A percentile compares a stretch with the other conserved stretches of the same genome.
Conservation (phyloP, 192 early-diverging fungal species). For the Coemansia sp. region DNA sequence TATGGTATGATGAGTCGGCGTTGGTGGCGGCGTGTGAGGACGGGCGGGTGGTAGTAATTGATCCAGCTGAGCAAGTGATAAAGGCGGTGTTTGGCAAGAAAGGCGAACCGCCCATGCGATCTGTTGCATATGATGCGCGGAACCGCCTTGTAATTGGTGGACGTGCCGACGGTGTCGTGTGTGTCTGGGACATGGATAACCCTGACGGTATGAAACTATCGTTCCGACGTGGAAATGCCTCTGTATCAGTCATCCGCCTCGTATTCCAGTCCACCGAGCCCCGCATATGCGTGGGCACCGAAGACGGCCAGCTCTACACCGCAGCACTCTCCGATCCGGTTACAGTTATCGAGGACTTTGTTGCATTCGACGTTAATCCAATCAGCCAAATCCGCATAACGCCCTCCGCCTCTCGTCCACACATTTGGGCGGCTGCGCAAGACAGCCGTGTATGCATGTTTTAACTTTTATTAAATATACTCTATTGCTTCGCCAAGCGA, state of each 20-base stretch:
- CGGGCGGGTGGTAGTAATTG: conserved; percentile 28
- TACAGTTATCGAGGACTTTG: conserved; percentile 40
- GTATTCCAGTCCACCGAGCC: conserved; percentile 16
- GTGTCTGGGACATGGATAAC: conserved; percentile 18
- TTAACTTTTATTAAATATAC: conserved; percentile 8
- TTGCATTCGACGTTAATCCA: conserved; percentile 48
- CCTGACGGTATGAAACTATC: conserved; percentile 9
- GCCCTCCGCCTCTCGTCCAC: conserved; percentile 19
- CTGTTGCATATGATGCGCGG: conserved; percentile 30
- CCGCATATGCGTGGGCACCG: conserved; percentile 34
- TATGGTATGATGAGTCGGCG: conserved; percentile 17
- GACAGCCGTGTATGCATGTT: conserved; percentile 29
- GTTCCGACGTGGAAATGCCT: conserved; percentile 33
- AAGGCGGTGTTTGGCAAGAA: conserved; percentile 18
- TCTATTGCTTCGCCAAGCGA: conserved; percentile 5
- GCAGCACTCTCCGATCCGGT: conserved; percentile 2
- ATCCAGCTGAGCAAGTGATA: conserved; percentile 9
- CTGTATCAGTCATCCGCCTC: conserved; percentile 29
- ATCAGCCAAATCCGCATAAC: conserved; percentile 35
- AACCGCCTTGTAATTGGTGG: conserved; percentile 17
- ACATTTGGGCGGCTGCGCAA: conserved; percentile 42
- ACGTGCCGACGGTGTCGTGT: conserved; percentile 29
- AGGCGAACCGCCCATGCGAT: conserved; percentile 23
- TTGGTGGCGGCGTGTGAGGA: conserved; percentile 38
- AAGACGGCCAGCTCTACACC: conserved; percentile 45